Evolutionary conservation across 78 protist species (phyloP).

Genomic region (Goniomonas avonlea): DNA sequence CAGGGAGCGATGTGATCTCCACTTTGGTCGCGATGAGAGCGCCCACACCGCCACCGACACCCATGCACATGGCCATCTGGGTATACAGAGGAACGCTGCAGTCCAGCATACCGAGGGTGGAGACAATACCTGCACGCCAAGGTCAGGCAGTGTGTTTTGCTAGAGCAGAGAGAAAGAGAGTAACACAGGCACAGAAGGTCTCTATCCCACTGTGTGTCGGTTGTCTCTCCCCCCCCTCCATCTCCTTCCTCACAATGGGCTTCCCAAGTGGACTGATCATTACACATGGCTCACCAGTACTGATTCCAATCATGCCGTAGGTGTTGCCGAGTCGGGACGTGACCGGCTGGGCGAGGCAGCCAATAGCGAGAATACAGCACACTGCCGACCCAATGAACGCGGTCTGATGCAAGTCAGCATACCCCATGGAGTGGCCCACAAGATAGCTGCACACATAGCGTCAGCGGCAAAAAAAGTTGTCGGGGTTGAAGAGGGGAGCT

Average conservation of each 20-base stretch:
- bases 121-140: background rate
- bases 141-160: background rate
- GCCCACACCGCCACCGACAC: slow-evolving; percentile 5
- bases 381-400: slow-evolving; percentile 12
- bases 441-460: no score
- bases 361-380: slow-evolving; percentile 30
- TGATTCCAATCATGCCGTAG: slow-evolving; percentile 29
- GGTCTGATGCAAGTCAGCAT: background rate
- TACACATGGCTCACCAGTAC: no score
- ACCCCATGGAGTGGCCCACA: background rate
- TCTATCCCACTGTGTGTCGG: no score
- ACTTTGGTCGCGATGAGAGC: background rate
- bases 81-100: background rate
- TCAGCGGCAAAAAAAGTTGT: no score
- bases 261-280: no score
- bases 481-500: no score
- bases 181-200: no score
- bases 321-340: slow-evolving; percentile 32
- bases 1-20: slow-evolving; percentile 18
- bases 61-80: background rate
- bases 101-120: background rate
- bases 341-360: slow-evolving; percentile 4
- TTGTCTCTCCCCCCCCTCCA: no score
- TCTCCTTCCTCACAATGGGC: no score
- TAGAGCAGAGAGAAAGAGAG: background rate